phyloP scores from a whole-genome alignment of 352 stramenopile species.

The Phytophthora boehmeriae region DNA sequence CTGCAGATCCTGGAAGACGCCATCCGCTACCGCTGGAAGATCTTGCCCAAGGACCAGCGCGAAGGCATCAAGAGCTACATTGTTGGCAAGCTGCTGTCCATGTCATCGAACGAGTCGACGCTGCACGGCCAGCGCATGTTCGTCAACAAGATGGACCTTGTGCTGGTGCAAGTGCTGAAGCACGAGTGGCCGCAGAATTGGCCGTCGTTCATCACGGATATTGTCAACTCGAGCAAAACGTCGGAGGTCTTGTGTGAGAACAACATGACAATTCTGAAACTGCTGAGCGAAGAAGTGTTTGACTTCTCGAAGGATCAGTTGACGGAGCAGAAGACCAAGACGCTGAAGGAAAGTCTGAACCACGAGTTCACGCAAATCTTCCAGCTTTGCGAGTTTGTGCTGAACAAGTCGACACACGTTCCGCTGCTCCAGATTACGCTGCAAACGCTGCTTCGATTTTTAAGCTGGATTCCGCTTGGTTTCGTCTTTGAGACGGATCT shows the following conservation, averaged over 20 bases:
- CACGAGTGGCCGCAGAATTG: constrained; percentile 99
- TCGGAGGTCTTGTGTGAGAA: constrained; percentile 99
- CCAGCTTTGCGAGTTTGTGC: constrained; percentile 98
- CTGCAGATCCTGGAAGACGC: constrained; percentile 97
- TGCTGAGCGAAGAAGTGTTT: constrained; percentile 99
- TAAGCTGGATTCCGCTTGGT: constrained; percentile 98
- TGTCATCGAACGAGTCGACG: constrained; percentile 90
- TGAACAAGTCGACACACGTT: constrained; percentile 94
- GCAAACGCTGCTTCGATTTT: constrained; percentile 96
- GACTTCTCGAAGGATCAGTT: constrained; percentile 99
- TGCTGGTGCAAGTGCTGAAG: constrained; percentile 98
- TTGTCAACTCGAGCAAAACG: constrained; percentile 94
- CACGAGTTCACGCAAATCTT: constrained; percentile 99
- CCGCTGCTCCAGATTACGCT: constrained; percentile 96
- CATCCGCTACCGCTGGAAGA: constrained; percentile 97
- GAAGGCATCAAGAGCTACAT: constrained; percentile 99
- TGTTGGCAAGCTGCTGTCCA: constrained; percentile 95
- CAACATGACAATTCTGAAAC: constrained; percentile 99
- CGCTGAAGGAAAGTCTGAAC: constrained; percentile 98
- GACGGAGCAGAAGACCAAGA: constrained; percentile 98
- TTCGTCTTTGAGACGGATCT: constrained; percentile 99
- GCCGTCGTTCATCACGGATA: constrained; percentile 98
- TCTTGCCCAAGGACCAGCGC: constrained; percentile 95
- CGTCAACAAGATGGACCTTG: constrained; percentile 96
- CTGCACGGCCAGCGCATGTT: constrained; percentile 93